These are phyloP conservation scores for Rhizomucor pusillus DNA, from an alignment of 371 early-diverging fungal genomes.

Conservation along the genomic window DNA sequence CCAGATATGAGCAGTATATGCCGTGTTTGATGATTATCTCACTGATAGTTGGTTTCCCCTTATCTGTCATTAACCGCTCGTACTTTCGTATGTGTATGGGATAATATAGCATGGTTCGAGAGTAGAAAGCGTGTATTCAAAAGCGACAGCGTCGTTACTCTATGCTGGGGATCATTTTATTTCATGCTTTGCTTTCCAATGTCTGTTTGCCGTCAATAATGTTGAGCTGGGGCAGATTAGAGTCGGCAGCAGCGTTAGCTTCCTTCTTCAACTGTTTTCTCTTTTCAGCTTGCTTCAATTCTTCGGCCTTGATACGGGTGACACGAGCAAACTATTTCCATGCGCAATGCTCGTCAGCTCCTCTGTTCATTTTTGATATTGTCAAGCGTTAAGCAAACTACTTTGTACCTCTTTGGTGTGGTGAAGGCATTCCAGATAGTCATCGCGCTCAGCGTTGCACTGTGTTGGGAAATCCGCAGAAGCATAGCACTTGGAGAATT, in stretches of 20 bases:
- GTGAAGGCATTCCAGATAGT: conserved; percentile 82
- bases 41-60: no score
- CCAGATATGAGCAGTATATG: no score
- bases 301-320: conserved; percentile 58
- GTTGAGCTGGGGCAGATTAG: conserved; percentile 56
- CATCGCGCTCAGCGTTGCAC: conserved; percentile 72
- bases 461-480: conserved; percentile 68
- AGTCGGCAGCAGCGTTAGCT: conserved; percentile 53
- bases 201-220: conserved; percentile 52
- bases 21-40: no score
- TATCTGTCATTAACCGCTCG: no score
- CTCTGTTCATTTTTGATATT: background rate
- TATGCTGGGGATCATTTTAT: background rate
- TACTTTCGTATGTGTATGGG: no score
- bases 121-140: no score
- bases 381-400: no score
- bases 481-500: conserved; percentile 82
- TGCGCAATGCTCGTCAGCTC: background rate
- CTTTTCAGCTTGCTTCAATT: conserved; percentile 58
- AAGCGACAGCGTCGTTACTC: no score
- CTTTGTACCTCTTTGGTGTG: conserved; percentile 74
- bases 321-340: conserved; percentile 51
- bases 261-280: conserved; percentile 50
- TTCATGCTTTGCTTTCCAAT: conserved; percentile 31
- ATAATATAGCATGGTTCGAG: no score